Base-by-base conservation (phyloP, 495 filamentous ascomycete species). In the Hypoxylon subgilvum region DNA sequence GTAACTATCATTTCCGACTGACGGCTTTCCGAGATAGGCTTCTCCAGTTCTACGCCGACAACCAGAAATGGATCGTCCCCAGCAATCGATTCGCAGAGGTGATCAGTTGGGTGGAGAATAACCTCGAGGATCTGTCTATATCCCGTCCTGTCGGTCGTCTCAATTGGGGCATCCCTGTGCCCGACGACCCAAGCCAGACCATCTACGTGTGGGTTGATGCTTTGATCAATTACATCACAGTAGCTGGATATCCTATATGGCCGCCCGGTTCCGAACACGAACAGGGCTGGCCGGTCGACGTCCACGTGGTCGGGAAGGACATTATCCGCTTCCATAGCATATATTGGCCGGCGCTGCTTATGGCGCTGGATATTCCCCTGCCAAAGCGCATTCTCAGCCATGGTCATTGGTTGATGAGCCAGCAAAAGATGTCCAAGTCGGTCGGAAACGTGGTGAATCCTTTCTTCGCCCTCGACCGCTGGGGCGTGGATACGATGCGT, bases 151-250 rank as follows among this genome's bases (percentile, higher is more conserved):
- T 78, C 10, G 83, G 88, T 45, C 81, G 94, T 27, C 73, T 97
- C 18, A 82, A 70, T 17, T 98, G 94, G 94, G 94, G 95, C 2
- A 93, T 98, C 46, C 86, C 82, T 4, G 93, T 96, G 28, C 94
- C 94, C 5, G 84, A 84, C 42, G 94, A 97, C 66, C 73, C 83
- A 1, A 82, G 75, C 13, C 95, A 97, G 72, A 97, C 92, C 2
- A 93, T 98, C 57, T 98, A 97, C 69, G 95, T 97, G 28, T 98
- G 94, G 94, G 80, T 98, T 3, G 95, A 97, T 74, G 94, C 94
- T 3, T 80, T 98, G 18, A 81, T 97, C 59, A 97, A 97, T 72
- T 97, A 98, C 65, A 72, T 95, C 61, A 96, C 92, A 23, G 88
- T 84, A 52, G 84, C 90, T 12, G 90, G 92, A 13, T 97, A 95